phyloP scores from a whole-genome alignment of 441 rosid species.

The Omphalea diandra region DNA sequence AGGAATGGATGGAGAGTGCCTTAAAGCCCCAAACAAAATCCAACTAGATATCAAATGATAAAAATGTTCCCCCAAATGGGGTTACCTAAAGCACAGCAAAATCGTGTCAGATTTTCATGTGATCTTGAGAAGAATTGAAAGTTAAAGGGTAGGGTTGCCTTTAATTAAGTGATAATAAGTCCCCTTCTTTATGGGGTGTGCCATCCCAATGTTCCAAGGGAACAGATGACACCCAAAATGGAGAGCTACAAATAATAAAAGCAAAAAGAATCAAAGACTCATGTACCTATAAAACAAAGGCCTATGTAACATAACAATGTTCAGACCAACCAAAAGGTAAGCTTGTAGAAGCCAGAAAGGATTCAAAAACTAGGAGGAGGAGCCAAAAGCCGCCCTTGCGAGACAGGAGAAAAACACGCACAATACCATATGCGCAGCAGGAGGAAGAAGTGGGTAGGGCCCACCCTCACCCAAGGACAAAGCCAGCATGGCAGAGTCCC shows the following conservation, averaged over 20 bases:
- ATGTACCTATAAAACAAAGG: neutral
- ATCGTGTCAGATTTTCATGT: conserved; percentile 20
- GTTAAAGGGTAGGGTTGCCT: conserved; percentile 6
- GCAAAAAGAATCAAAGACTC: neutral
- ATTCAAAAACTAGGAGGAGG: too few relatives aligned
- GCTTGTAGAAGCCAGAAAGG: neutral
- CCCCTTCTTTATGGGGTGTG: neutral
- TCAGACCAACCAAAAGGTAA: too few relatives aligned
- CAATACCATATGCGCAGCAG: conserved; percentile 21
- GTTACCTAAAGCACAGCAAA: conserved; percentile 27
- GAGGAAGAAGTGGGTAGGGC: conserved; percentile 11
- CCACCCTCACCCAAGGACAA: conserved; percentile 22
- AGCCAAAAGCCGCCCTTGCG: conserved; percentile 22
- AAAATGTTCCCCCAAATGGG: neutral
- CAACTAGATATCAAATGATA: conserved; percentile 26
- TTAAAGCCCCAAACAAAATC: conserved; percentile 29
- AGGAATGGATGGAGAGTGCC: neutral
- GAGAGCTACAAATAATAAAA: neutral
- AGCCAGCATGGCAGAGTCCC: conserved; percentile 13
- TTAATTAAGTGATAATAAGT: neutral
- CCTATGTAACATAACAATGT: too few relatives aligned
- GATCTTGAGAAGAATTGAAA: neutral
- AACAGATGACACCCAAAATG: too few relatives aligned
- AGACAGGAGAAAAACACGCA: neutral
- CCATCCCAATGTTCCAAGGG: too few relatives aligned